Conservation (phyloP, 202 grass and related monocot genomes). For the Carex arenaria region DNA sequence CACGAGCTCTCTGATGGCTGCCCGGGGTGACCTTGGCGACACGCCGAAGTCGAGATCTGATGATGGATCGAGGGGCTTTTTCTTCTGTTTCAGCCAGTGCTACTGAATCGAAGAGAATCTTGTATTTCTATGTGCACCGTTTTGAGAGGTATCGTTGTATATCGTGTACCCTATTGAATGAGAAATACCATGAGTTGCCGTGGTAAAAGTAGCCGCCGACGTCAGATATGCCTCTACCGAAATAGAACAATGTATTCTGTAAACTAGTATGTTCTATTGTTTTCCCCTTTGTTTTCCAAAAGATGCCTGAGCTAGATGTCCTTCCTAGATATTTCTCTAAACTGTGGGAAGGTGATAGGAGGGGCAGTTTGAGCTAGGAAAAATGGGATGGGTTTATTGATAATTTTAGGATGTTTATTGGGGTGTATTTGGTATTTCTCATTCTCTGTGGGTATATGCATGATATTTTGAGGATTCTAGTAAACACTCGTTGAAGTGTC, state of each 20-base stretch:
- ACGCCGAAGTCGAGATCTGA: constrained; percentile 48
- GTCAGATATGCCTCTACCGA: not conserved
- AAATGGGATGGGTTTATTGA: not conserved
- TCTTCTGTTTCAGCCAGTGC: constrained; percentile 98
- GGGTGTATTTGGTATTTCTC: constrained; percentile 14
- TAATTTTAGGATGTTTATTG: not conserved
- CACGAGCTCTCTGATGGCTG: constrained; percentile 83
- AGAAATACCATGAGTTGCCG: not conserved
- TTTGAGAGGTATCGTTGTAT: constrained; percentile 17
- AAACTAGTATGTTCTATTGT: not conserved
- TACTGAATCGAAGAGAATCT: constrained; percentile 37
- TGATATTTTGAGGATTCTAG: constrained; percentile 19
- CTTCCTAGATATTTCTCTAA: not conserved
- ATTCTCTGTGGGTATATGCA: constrained; percentile 12
- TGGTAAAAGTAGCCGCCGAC: not conserved
- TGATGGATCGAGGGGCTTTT: constrained; percentile 57
- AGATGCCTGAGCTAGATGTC: not conserved
- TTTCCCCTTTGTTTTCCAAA: constrained; percentile 5
- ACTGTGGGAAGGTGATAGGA: not conserved
- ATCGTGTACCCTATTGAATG: not conserved
- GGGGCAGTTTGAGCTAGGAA: not conserved
- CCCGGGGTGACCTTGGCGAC: constrained; percentile 55
- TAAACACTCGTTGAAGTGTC: not conserved
- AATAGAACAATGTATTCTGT: constrained; percentile 11
- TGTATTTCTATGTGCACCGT: constrained; percentile 1